These are phyloP conservation scores for Artemisia annua DNA, from an alignment of 129 eudicot species.

Conservation along the genomic window DNA sequence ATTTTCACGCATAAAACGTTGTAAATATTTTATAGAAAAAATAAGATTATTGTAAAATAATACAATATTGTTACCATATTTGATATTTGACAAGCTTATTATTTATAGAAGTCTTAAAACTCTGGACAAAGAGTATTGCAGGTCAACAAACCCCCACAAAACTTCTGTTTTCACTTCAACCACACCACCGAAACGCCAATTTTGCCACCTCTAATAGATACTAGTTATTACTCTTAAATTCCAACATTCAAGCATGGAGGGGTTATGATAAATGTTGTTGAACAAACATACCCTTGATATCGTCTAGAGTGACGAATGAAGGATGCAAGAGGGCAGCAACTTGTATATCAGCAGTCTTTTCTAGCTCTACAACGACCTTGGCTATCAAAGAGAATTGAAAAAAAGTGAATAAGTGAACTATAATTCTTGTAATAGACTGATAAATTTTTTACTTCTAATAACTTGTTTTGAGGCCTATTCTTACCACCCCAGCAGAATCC, in stretches of 20 bases:
- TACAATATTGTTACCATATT: too few relatives aligned
- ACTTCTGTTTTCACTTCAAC: too few relatives aligned
- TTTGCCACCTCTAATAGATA: neutral
- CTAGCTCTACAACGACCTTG: conserved; percentile 39
- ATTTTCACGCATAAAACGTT: too few relatives aligned
- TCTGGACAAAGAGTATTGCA: too few relatives aligned
- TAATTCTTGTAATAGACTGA: neutral
- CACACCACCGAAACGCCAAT: too few relatives aligned
- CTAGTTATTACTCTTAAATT: neutral
- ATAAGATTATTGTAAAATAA: too few relatives aligned
- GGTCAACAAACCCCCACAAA: neutral
- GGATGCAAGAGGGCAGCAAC: conserved; percentile 75
- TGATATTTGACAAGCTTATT: too few relatives aligned
- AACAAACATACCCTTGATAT: conserved; percentile 54
- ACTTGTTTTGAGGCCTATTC: too few relatives aligned
- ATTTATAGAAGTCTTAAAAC: too few relatives aligned
- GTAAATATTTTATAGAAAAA: too few relatives aligned
- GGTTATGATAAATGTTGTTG: conserved; percentile 17
- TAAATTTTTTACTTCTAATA: neutral
- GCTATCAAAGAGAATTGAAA: conserved; percentile 24
- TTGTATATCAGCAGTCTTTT: conserved; percentile 34
- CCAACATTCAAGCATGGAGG: conserved; percentile 16
- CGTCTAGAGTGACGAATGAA: conserved; percentile 55
- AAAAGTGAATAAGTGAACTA: neutral
- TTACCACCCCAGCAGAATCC: conserved; percentile 95